Evolutionary conservation across 352 stramenopile genomes (phyloP).

Genomic region (Pythium dissimile): DNA sequence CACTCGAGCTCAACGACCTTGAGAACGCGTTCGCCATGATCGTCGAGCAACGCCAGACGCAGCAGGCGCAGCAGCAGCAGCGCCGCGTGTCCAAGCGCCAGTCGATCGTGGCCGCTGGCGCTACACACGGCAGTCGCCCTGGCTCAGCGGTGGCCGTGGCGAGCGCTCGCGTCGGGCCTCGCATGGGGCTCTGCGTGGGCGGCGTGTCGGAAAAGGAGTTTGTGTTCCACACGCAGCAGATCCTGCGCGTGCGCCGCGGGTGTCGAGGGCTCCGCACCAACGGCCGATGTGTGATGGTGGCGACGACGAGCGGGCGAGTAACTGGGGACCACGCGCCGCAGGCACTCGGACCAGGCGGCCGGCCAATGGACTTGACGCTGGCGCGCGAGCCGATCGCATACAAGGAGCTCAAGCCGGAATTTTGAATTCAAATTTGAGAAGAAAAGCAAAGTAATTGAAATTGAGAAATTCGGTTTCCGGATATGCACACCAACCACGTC

Average conservation of each 20-base stretch:
- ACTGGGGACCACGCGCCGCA: not conserved
- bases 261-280: slow-evolving; percentile 49
- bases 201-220: slow-evolving; percentile 67
- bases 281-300: slow-evolving; percentile 24
- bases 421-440: slow-evolving; percentile 1
- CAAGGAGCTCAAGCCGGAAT: slow-evolving; percentile 36
- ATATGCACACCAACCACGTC: slow-evolving; percentile 1
- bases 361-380: not conserved
- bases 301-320: too few species aligned
- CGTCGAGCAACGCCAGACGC: slow-evolving; percentile 26
- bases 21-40: slow-evolving; percentile 30
- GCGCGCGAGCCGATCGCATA: slow-evolving; percentile 15
- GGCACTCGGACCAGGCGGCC: slow-evolving; percentile 13
- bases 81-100: slow-evolving; percentile 4
- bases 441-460: not conserved
- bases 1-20: slow-evolving; percentile 41
- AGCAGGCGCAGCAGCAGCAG: slow-evolving; percentile 10
- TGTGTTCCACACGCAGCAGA: slow-evolving; percentile 46
- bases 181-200: slow-evolving; percentile 19
- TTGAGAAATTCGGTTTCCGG: not conserved
- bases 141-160: not conserved
- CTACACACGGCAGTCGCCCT: not conserved
- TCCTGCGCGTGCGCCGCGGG: slow-evolving; percentile 40
- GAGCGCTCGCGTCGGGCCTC: not conserved
- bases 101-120: not conserved